Evolutionary conservation across 768 basidiomycete species (phyloP).

Genomic region (Lactarius indigo): DNA sequence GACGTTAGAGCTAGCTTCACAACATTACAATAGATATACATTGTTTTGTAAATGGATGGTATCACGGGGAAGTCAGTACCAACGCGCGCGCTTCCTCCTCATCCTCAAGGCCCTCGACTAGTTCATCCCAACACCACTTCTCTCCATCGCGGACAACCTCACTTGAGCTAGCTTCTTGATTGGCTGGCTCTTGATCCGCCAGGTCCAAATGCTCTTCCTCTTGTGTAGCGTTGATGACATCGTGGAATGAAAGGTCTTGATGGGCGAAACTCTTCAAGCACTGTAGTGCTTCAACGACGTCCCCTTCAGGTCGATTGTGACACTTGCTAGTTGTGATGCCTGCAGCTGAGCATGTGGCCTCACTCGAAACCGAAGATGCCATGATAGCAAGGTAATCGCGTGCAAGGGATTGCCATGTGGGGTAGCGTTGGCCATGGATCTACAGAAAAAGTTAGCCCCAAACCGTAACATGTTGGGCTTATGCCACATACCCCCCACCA

Average conservation of each 20-base stretch:
- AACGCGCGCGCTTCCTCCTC: no score
- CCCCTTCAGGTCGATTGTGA: background rate
- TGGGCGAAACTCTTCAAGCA: background rate
- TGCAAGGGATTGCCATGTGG: background rate
- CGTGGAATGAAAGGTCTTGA: background rate
- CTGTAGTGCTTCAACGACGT: background rate
- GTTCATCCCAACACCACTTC: background rate
- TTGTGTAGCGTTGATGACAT: background rate
- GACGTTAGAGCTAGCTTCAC: no score
- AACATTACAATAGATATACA: no score
- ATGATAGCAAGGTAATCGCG: background rate
- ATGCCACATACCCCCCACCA: background rate
- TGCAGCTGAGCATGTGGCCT: background rate
- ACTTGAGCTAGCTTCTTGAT: background rate
- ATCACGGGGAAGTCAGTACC: no score
- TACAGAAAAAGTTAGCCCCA: background rate
- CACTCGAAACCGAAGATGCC: background rate
- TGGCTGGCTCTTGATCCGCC: background rate
- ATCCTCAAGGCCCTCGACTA: background rate
- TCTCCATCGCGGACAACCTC: background rate
- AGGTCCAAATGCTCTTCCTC: background rate
- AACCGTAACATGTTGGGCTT: no score
- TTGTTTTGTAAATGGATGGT: no score
- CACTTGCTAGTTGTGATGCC: background rate
- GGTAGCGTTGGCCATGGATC: background rate